phyloP scores from a whole-genome alignment of 495 filamentous ascomycete species.

The Xylaria intraflava region DNA sequence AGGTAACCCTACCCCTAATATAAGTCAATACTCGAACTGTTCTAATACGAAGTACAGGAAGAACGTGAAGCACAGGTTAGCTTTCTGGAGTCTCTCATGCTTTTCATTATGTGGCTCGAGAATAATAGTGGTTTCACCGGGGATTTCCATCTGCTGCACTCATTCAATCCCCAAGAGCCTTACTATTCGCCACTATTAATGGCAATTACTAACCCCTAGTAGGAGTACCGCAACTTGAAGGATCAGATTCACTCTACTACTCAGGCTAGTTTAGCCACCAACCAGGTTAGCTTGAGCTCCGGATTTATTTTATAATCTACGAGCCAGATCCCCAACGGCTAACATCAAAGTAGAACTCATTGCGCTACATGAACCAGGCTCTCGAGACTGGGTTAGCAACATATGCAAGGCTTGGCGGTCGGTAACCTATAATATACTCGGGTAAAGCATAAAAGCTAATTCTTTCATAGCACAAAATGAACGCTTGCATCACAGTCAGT shows the following conservation, averaged over 20 bases:
- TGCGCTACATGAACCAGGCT: constrained; percentile 58
- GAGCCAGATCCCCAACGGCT: not conserved
- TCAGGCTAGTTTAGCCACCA: constrained; percentile 64
- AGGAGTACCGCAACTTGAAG: constrained; percentile 8
- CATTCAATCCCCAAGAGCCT: not conserved
- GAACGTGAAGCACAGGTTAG: constrained; percentile 25
- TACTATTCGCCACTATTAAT: not conserved
- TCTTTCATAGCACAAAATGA: constrained; percentile 52
- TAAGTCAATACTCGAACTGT: not conserved
- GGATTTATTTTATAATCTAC: not conserved
- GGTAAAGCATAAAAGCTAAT: not conserved
- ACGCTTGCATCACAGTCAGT: constrained; percentile 57
- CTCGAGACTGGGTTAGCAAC: constrained; percentile 66
- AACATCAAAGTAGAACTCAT: constrained; percentile 44
- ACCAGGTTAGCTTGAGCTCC: constrained; percentile 22
- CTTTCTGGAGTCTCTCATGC: constrained; percentile 11
- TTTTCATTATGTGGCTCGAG: not conserved
- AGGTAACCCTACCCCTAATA: constrained; percentile 26
- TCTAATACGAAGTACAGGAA: constrained; percentile 27
- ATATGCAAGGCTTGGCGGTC: constrained; percentile 57
- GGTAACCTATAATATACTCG: not conserved
- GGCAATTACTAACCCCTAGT: not conserved
- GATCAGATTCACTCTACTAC: constrained; percentile 42
- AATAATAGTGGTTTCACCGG: not conserved
- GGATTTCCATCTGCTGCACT: not conserved